Percentiles rank a stretch among this genome's conserved stretches.
These are phyloP conservation scores for Vicia villosa DNA, from an alignment of 306 rosid genomes.

Conservation along the genomic window DNA sequence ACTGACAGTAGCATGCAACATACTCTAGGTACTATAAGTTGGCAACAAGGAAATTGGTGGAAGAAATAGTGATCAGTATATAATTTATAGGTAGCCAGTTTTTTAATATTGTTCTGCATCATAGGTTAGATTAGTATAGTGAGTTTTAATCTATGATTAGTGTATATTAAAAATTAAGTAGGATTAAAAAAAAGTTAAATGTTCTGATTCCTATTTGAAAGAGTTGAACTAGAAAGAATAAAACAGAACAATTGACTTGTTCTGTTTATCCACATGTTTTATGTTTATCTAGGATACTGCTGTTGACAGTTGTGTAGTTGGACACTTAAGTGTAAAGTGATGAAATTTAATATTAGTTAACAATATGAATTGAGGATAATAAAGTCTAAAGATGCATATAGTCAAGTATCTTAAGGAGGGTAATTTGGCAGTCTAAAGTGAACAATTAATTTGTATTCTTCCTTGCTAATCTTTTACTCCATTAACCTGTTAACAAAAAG, in stretches of 20 bases:
- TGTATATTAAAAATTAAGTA: neutral
- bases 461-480: slow-evolving; percentile 22
- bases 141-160: neutral
- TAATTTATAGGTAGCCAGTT: slow-evolving; percentile 5
- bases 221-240: too few species aligned
- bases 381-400: too few species aligned
- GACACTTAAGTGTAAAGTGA: neutral
- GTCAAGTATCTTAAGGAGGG: neutral
- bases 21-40: slow-evolving; percentile 81
- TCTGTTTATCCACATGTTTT: neutral
- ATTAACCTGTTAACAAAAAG: slow-evolving; percentile 17
- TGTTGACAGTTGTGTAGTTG: neutral
- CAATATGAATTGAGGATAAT: neutral
- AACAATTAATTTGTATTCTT: neutral
- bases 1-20: slow-evolving; percentile 65
- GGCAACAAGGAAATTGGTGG: slow-evolving; percentile 84
- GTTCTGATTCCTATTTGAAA: neutral
- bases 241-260: neutral
- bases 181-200: neutral
- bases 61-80: slow-evolving; percentile 14
- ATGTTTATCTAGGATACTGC: neutral
- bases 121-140: neutral
- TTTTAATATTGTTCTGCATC: slow-evolving; percentile 2
- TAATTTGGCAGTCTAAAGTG: slow-evolving; percentile 11
- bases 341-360: neutral